Base-by-base conservation (phyloP, 306 rosid genomes). In the Gynostemma pentaphyllum region DNA sequence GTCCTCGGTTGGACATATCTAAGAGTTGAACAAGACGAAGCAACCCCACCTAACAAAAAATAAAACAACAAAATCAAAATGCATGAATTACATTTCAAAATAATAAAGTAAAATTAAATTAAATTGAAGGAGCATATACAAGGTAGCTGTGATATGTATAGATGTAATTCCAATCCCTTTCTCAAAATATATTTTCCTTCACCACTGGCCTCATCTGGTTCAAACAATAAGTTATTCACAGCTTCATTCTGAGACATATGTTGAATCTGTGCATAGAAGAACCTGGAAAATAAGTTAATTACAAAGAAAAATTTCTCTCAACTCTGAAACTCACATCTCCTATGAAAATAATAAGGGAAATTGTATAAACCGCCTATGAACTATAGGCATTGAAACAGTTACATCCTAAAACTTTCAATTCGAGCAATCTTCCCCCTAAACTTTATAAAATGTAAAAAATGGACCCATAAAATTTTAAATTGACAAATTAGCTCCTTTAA, bases 131-230 rank as follows among this genome's bases (percentile, higher is more conserved):
- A 49, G n/a, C 11, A 34, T 67, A 84, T 81, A 92, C 96, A 92
- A 69, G 99, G 99, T 26, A 84, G 73, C 78, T 92, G 99, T 47
- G 99, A 88, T 79, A 86, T 86, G 77, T 92, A 92, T 78, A 92
- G 73, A 39, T 92, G 99, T 40, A 92, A 72, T 51, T 82, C 70
- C 95, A 90, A 86, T 49, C 82, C 90, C 70, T 36, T 74, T 78
- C 66, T 84, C 79, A 92, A 22, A 8, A 42, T 53, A 74, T 76
- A 86, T 59, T 82, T 82, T 52, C 62, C 62, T 51, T 68, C 54
- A 50, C 72, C 70, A 23, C 10, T 57, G 71, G 72, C 74, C 61
- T 68, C 21, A 40, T 84, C 90, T 77, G 82, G 51, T 74, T 78
- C 84, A 10, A 88, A 78, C 19, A 68, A 64, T 40, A 75, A 46